Conservation (phyloP, 495 filamentous ascomycete species). For the Penicillium cataractarum region DNA sequence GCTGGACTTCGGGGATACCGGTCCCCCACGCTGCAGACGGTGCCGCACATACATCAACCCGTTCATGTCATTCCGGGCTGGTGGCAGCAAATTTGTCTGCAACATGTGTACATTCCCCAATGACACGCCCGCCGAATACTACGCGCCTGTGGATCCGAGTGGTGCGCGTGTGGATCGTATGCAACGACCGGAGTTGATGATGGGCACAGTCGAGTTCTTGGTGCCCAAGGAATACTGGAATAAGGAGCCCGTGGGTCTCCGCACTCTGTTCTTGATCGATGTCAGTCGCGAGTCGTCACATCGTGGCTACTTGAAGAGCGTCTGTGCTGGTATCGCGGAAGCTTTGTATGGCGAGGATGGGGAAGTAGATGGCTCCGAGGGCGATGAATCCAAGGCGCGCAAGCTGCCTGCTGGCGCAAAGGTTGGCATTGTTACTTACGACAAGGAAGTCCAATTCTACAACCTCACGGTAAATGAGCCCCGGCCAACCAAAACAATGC, state of each 20-base stretch:
- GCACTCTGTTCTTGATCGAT: conserved; percentile 91
- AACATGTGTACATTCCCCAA: conserved; percentile 99
- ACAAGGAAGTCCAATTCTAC: conserved; percentile 96
- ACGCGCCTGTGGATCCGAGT: conserved; percentile 83
- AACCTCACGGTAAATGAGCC: conserved; percentile 73
- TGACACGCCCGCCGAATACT: conserved; percentile 91
- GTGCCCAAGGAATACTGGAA: conserved; percentile 99
- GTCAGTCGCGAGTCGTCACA: conserved; percentile 87
- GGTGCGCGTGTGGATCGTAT: conserved; percentile 86
- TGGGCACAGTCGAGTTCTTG: conserved; percentile 92
- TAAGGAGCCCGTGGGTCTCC: conserved; percentile 85
- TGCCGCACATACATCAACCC: conserved; percentile 98
- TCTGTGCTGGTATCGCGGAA: conserved; percentile 84
- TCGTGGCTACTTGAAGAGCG: conserved; percentile 85
- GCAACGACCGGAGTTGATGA: conserved; percentile 85
- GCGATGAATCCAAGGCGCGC: conserved; percentile 49
- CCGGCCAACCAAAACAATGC: not conserved
- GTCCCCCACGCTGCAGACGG: conserved; percentile 89
- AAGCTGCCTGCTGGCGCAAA: conserved; percentile 78
- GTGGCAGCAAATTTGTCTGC: conserved; percentile 95
- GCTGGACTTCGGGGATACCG: conserved; percentile 90
- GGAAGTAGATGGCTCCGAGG: conserved; percentile 56
- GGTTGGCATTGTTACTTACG: conserved; percentile 94
- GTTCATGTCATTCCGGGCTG: conserved; percentile 95
- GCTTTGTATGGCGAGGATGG: conserved; percentile 73